Evolutionary conservation across 176 grass and related monocot species (phyloP), one percentile per base, ranked within the genome.

Genomic region (Carex cristatella): DNA sequence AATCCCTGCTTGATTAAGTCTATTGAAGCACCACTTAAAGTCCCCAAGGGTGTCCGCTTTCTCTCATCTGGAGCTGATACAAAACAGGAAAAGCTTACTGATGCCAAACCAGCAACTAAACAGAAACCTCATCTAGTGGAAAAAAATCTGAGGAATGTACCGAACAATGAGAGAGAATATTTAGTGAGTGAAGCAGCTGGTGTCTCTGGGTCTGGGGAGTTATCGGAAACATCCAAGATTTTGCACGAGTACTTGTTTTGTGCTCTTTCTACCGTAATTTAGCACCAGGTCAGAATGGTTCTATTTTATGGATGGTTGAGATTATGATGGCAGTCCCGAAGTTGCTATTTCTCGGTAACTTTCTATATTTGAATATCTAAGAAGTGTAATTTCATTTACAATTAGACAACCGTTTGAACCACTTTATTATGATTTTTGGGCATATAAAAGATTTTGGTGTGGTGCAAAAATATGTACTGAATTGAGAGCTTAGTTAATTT

Each of bases 211-310:
- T 86, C 90, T 83, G 60, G 73, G 80, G 89, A 93, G 84, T 79
- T 89, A 58, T 93, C 88, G 82, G 92, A 93, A 59, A 89, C 95
- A 31, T 91, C 89, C 76, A 93, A 88, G 78, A 94, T 93, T 90
- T 90, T 94, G 49, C 88, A 93, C 58, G 95, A 94, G 79, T 98
- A 94, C 85, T 88, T 98, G 87, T 98, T 98, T 40, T 5, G 38
- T 86, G 73, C 88, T 88, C 57, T 76, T 42, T 79, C 19, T 88
- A 82, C 84, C 69, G 37, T 65, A 37, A 60, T 65, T 86, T 65
- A 54, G 61, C 1, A 2, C 48, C 11, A 53, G 27, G 32, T 69
- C 14, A 67, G 40, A 69, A 33, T 33, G 23, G 74, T 79, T 53
- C 13, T 79, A 58, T 57, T 69, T 55, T 18, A 83, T 64, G 40